A percentile compares a stretch with the other conserved stretches of the same genome.
Conservation (phyloP, 164 flowering plant genomes). For the grape (Vitis vinifera) region ASM3070453v1 NC_081807.1:18373501-18374000, state of each 20-base stretch:
- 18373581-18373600: constrained; percentile 76
- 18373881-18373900: constrained; percentile 74
- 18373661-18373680: constrained; percentile 77
- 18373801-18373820: constrained; percentile 86
- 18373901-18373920: constrained; percentile 74
- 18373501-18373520: constrained; percentile 74
- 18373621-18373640: constrained; percentile 80
- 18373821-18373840: constrained; percentile 76
- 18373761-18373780: constrained; percentile 99
- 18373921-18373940: constrained; percentile 86
- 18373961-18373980: constrained; percentile 71
- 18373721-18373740: constrained; percentile 82
- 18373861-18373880: constrained; percentile 80
- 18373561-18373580: constrained; percentile 84
- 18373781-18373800: constrained; percentile 97
- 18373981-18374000: constrained; percentile 91
- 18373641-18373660: constrained; percentile 65
- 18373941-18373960: constrained; percentile 94
- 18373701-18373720: constrained; percentile 92
- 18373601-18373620: constrained; percentile 80
- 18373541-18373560: constrained; percentile 86
- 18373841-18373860: constrained; percentile 63
- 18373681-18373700: constrained; percentile 97
- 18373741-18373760: constrained; percentile 99
- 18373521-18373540: constrained; percentile 77